These are phyloP conservation scores for Kodamaea kaohsiungensis DNA, from an alignment of 805 yeast genomes.

Conservation along the genomic window DNA sequence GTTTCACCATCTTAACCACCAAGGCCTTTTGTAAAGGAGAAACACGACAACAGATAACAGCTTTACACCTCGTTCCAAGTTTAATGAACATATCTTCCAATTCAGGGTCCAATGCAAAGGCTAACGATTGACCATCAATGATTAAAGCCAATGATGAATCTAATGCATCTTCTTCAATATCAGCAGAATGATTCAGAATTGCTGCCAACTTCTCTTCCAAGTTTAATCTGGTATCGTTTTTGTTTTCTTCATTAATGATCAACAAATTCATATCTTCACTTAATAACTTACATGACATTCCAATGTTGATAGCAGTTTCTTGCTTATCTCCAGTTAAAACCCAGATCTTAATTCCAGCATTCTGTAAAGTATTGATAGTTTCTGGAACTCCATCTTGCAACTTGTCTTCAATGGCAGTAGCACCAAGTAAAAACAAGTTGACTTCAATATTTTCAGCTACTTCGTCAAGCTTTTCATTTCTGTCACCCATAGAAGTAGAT, in stretches of 20 bases:
- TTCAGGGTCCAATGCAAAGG: conserved; percentile 79
- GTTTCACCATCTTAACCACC: conserved; percentile 91
- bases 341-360: conserved; percentile 97
- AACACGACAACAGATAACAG: conserved; percentile 97
- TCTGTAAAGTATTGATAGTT: conserved; percentile 90
- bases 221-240: conserved; percentile 74
- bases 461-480: conserved; percentile 76
- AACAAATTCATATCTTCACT: conserved; percentile 95
- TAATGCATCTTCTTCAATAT: conserved; percentile 57
- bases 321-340: conserved; percentile 98
- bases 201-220: conserved; percentile 75
- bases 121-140: conserved; percentile 91
- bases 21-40: conserved; percentile 96
- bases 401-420: conserved; percentile 98
- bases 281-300: conserved; percentile 93
- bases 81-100: conserved; percentile 77
- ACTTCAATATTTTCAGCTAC: conserved; percentile 89
- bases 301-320: conserved; percentile 97
- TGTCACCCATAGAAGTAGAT: conserved; percentile 72
- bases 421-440: conserved; percentile 81
- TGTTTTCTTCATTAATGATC: conserved; percentile 82
- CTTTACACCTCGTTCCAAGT: conserved; percentile 84
- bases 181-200: conserved; percentile 62
- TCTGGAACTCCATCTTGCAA: conserved; percentile 98
- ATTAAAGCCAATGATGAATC: conserved; percentile 79